Conservation (phyloP, 176 grass and related monocot genomes). For the Triticum urartu region DNA sequence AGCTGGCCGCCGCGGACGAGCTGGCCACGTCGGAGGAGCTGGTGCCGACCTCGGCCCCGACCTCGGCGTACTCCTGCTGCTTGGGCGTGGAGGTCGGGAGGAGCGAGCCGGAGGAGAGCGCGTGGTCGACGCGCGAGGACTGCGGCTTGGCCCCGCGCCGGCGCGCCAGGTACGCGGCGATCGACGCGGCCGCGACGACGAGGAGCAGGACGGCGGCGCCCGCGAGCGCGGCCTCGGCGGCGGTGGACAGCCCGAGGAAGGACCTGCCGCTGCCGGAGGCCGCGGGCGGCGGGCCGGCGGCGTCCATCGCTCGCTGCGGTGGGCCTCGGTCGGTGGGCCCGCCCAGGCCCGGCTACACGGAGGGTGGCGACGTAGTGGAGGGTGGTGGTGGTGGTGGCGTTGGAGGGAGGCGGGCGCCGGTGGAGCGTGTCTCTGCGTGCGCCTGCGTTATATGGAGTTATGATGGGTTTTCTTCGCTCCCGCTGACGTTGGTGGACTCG, state of each 20-base stretch:
- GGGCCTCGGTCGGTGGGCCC: neutral
- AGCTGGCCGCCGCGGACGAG: constrained; percentile 43
- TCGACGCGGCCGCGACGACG: constrained; percentile 28
- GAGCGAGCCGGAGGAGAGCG: constrained; percentile 45
- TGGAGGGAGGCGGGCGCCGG: neutral
- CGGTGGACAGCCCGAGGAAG: constrained; percentile 31
- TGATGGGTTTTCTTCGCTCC: neutral
- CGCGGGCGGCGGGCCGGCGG: constrained; percentile 24
- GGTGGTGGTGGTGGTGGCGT: neutral
- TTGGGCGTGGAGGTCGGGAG: constrained; percentile 42
- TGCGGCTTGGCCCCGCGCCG: constrained; percentile 15
- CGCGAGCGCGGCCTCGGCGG: constrained; percentile 16
- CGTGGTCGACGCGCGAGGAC: constrained; percentile 51
- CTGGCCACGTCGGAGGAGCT: constrained; percentile 38
- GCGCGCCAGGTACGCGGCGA: constrained; percentile 27
- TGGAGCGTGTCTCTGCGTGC: constrained; percentile 32
- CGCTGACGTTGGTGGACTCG: constrained; percentile 35
- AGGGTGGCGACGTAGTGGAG: neutral
- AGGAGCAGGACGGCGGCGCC: constrained; percentile 30
- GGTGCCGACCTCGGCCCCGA: neutral
- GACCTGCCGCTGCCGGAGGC: neutral
- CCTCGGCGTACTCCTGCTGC: constrained; percentile 38
- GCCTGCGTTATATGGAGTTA: constrained; percentile 34
- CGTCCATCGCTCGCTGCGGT: constrained; percentile 42
- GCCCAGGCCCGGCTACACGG: too few species aligned